These are phyloP conservation scores for Friedmanniomyces endolithicus DNA, from an alignment of 495 filamentous ascomycete genomes.

Conservation along the genomic window DNA sequence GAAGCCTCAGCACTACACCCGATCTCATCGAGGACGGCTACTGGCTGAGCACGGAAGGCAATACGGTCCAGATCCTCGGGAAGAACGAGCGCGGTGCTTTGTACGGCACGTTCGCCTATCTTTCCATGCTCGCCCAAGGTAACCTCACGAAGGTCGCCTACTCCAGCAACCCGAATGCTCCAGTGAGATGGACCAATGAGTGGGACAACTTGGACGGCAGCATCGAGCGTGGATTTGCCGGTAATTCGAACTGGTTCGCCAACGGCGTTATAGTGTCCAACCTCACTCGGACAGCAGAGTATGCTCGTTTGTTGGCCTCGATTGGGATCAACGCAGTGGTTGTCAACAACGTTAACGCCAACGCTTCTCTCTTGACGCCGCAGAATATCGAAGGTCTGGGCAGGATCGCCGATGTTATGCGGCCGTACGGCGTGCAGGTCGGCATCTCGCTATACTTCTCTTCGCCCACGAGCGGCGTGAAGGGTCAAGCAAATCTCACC, in stretches of 20 bases:
- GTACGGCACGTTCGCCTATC: constrained; percentile 58
- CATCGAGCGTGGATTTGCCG: constrained; percentile 59
- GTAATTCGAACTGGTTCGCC: constrained; percentile 55
- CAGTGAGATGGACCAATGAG: constrained; percentile 59
- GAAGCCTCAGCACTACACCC: constrained; percentile 21
- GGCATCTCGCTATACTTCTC: constrained; percentile 58
- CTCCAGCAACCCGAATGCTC: constrained; percentile 45
- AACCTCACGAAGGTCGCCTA: constrained; percentile 44
- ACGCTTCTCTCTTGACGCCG: constrained; percentile 41
- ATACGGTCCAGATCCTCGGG: constrained; percentile 46
- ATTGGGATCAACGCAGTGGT: constrained; percentile 53
- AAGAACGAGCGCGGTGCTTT: constrained; percentile 56
- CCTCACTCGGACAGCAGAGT: constrained; percentile 46
- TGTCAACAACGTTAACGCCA: constrained; percentile 65
- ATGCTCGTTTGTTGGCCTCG: constrained; percentile 57
- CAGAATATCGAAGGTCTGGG: constrained; percentile 49
- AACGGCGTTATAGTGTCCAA: constrained; percentile 43
- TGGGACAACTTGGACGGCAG: constrained; percentile 65
- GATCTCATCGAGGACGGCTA: constrained; percentile 51
- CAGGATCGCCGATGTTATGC: constrained; percentile 49
- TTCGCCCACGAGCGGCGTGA: constrained; percentile 37
- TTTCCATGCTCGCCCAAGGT: constrained; percentile 50
- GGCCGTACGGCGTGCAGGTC: constrained; percentile 55
- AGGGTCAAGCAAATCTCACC: constrained; percentile 37
- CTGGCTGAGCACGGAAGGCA: constrained; percentile 39